Base-by-base conservation (phyloP, 805 yeast species). In the Zygotorulaspora florentina region DNA sequence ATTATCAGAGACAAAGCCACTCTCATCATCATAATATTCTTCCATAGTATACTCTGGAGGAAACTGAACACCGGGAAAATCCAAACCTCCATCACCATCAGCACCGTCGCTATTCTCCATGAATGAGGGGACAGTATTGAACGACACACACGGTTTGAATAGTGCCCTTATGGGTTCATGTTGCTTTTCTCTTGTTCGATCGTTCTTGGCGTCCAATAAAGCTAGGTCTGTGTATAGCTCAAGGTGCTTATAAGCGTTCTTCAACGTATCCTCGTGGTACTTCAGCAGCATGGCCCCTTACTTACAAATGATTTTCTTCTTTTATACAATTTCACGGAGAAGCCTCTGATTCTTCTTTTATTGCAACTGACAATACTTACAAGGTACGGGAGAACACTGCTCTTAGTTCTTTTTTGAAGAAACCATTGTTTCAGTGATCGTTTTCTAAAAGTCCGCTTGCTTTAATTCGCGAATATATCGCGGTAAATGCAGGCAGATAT, bases 11-110 rank as follows among this genome's bases (percentile, higher is more conserved):
- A 38, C 43, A 28, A 50, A 47, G 1, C 58, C 56, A 45, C 52
- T 48, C 45, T 65, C 69, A 47, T 58, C 57, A 45, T 63, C 67
- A 43, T 64, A 65, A 47, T 51, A 62, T 44, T 63, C 67, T 10
- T 65, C 68, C 58, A 62, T 59, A 0, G 68, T 59, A 38, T 55
- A 62, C 13, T 58, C 57, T n/a, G 53, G 23, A 12, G 57, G 54
- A 5, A 57, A 48, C 15, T 61, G 62, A 6, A 58, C 64, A 13
- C 63, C 64, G 2, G 53, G 58, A 44, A 62, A 61, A 27, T 52
- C 54, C 11, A 37, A 43, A 12, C 47, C 49, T 12, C 51, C 53
- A 10, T 55, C 58, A 3, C 56, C 52, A 7, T 48, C 43, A 8
- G 38, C 20, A 2, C 53, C 52, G 13, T 51, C 45, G 9, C 55